Evolutionary conservation across 257 asterid genomes (phyloP), one percentile per base, ranked within the genome.

Genomic region (Linaria vulgaris): DNA sequence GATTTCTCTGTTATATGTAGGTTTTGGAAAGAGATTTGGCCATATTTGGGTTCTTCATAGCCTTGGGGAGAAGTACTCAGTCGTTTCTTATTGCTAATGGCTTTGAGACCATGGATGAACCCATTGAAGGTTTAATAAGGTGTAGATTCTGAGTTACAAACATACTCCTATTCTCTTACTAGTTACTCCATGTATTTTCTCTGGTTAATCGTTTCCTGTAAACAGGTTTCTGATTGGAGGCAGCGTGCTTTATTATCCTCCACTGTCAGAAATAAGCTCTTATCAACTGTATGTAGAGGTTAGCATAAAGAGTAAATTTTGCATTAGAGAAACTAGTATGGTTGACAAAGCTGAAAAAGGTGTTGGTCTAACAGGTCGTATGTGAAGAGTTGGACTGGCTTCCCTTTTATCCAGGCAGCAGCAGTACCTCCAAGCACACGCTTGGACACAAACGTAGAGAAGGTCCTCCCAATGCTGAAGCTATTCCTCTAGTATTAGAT

Each of bases 201-300:
- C 20, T 43, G 47, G 53, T 56, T 69, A 46, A 23, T 56, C 53
- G 12, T 68, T 65, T 72, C 54, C 56, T 70, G 48, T 13, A 44
- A 74, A 66, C 92, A 94, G 99, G 87, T 90, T 78, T 72, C 82
- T 94, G 20, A 90, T 90, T 69, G 97, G 99, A 38, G 99, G 99
- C 46, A 82, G 95, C 51, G 95, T 94, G 72, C 76, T 94, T 59
- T 94, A 83, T 77, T 90, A 94, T 88, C 97, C 99, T 49, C 99
- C 85, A 74, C 85, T 94, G 68, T 85, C 99, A 68, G 90, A 94
- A 52, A 94, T 94, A 65, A 94, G 99, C 78, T 86, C 97, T 62
- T 94, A 94, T 79, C 99, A 94, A 87, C 94, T 94, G 77, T 90
- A 85, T 84, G 97, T 94, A 77, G 99, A 94, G 99, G 97, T 94